A percentile compares a stretch with the other conserved stretches of the same genome.
phyloP scores from a whole-genome alignment of 805 yeast species.

The Metschnikowia colocasiae region DNA sequence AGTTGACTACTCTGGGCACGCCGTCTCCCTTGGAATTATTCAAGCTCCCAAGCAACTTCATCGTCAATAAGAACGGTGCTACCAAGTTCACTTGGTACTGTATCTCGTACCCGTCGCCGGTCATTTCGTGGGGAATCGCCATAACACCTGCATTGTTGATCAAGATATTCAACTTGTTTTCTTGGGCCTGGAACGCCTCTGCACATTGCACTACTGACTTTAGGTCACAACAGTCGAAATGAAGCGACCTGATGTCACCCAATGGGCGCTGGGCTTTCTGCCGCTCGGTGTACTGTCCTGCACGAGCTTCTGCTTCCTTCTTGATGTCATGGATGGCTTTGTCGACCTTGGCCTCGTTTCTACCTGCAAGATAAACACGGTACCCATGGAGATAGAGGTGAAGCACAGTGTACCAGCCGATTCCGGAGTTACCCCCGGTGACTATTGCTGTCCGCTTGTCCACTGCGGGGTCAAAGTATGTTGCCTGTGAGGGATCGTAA shows the following conservation, averaged over 20 bases:
- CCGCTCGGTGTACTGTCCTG: conserved; percentile 22
- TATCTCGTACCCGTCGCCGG: conserved; percentile 37
- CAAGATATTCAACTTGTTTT: conserved; percentile 29
- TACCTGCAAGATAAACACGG: conserved; percentile 34
- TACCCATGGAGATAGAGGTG: conserved; percentile 41
- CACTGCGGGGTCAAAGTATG: conserved; percentile 25
- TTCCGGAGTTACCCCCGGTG: conserved; percentile 41
- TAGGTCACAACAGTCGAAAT: conserved; percentile 18
- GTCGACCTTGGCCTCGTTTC: conserved; percentile 29
- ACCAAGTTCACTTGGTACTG: conserved; percentile 41
- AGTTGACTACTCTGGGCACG: conserved; percentile 29
- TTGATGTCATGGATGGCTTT: conserved; percentile 33
- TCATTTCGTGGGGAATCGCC: conserved; percentile 35
- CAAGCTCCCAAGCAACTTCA: conserved; percentile 27
- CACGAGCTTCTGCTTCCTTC: conserved; percentile 29
- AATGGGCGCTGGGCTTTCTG: conserved; percentile 23
- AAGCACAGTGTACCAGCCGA: conserved; percentile 39
- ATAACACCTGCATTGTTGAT: conserved; percentile 42
- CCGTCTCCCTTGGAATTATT: conserved; percentile 16
- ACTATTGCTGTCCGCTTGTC: conserved; percentile 31
- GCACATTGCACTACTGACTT: conserved; percentile 19
- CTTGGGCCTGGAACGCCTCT: conserved; percentile 21
- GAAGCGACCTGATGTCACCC: conserved; percentile 14
- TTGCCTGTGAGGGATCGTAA: conserved; percentile 28
- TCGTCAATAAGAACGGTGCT: conserved; percentile 33